Evolutionary conservation across 345 rosid species (phyloP).

Genomic region (Pistacia atlantica): DNA sequence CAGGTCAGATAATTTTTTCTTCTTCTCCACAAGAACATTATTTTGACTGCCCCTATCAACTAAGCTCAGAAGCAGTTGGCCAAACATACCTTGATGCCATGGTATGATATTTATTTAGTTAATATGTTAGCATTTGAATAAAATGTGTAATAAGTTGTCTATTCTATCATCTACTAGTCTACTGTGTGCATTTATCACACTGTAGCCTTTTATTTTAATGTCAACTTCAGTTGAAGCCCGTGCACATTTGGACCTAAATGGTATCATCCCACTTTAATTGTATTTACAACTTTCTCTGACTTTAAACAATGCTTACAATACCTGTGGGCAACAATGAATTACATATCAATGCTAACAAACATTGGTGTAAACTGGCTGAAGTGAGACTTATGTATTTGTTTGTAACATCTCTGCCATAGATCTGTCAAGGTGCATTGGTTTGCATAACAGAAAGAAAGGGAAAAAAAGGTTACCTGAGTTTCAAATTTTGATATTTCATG

Average conservation of each 20-base stretch:
- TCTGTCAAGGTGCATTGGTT: background rate
- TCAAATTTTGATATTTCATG: background rate
- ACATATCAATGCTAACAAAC: background rate
- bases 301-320: background rate
- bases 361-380: background rate
- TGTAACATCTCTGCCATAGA: background rate
- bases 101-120: slow-evolving; percentile 42
- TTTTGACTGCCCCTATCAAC: slow-evolving; percentile 88
- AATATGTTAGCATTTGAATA: background rate
- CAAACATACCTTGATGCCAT: slow-evolving; percentile 87
- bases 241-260: slow-evolving; percentile 1
- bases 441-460: background rate
- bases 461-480: background rate
- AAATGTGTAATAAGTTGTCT: background rate
- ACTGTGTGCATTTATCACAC: background rate
- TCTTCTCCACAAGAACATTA: slow-evolving; percentile 85
- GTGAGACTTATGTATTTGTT: background rate
- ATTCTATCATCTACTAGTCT: background rate
- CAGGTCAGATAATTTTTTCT: slow-evolving; percentile 68
- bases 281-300: background rate
- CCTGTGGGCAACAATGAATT: background rate
- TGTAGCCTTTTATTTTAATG: too few relatives aligned
- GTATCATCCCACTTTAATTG: background rate
- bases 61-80: slow-evolving; percentile 73
- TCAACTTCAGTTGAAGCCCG: background rate